Base-by-base conservation (phyloP, 176 grass and related monocot genomes). In the Avena eriantha region DNA sequence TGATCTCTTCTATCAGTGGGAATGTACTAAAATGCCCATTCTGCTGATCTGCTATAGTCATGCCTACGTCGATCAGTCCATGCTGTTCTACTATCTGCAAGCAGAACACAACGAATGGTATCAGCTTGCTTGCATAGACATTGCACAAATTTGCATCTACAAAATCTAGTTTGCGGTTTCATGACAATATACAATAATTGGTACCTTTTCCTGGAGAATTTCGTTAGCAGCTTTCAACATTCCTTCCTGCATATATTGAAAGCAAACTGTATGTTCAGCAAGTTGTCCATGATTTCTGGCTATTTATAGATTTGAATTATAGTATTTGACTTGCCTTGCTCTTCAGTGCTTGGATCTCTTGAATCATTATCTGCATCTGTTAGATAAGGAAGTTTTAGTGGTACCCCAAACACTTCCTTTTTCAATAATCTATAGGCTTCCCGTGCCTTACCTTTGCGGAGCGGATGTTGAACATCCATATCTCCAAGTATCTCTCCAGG, bases 61-160 rank as follows among this genome's bases (percentile, higher is more conserved):
- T 87, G 57, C 85, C 80, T 89, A 87, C 71, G 56, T 98, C 90
- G 17, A 93, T 81, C 49, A 90, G 68, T 54, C 90, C 86, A 70
- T 83, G 92, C 84, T 95, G 93, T 87, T 98, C 91, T 73, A 92
- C 89, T 85, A 98, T 93, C 95, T 98, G 93, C 91, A 93, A 82
- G 17, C 12, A 85, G 15, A 83, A 47, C 19, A 64, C 13, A 73
- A 33, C 1, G 50, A 15, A 22, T 51, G 29, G 11, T 7, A 18
- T 88, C 17, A 85, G 80, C 39, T 26, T 23, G 10, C 14, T 56
- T 46, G 10, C 26, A 46, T 46, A 71, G 22, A 31, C 19, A 46
- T 78, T 33, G 5, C 6, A 58, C 82, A 76, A 39, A 79, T 12
- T 8, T 61, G 31, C 51, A 45, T 49, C 54, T 74, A 59, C 9